These are phyloP conservation scores for Linum usitatissimum DNA, from an alignment of 345 rosid species.

Conservation along the genomic window DNA sequence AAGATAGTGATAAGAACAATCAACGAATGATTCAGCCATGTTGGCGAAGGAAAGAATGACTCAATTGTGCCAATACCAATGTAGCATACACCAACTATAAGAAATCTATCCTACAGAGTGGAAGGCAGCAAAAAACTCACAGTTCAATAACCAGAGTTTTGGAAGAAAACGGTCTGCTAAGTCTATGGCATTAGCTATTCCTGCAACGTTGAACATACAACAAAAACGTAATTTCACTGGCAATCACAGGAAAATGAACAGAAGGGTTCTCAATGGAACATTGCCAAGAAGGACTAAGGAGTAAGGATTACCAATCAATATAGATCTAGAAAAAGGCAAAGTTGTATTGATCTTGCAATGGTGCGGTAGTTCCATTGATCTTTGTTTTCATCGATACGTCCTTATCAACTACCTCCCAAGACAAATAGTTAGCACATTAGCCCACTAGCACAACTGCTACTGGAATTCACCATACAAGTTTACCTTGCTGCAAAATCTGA, in stretches of 20 bases:
- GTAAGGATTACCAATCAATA: slow-evolving; percentile 56
- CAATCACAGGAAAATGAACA: too few species aligned
- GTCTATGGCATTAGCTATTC: slow-evolving; percentile 87
- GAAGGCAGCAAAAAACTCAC: slow-evolving; percentile 29
- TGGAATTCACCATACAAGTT: not conserved
- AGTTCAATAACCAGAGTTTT: slow-evolving; percentile 59
- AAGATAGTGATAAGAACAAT: slow-evolving; percentile 3
- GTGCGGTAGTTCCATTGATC: slow-evolving; percentile 30
- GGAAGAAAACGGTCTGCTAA: slow-evolving; percentile 90
- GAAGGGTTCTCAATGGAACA: not conserved
- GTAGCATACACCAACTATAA: too few species aligned
- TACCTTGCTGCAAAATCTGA: slow-evolving; percentile 77
- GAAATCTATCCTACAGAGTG: too few species aligned
- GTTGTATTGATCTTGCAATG: slow-evolving; percentile 57
- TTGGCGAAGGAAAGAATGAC: too few species aligned
- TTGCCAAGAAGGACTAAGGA: not conserved
- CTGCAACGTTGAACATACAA: slow-evolving; percentile 24
- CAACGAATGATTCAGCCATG: too few species aligned
- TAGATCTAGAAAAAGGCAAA: slow-evolving; percentile 58
- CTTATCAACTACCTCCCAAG: slow-evolving; percentile 42
- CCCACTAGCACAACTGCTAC: not conserved
- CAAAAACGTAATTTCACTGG: not conserved
- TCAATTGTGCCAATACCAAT: too few species aligned
- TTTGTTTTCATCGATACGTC: slow-evolving; percentile 29
- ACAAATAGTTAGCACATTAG: slow-evolving; percentile 18